Evolutionary conservation across 2,329 filamentous ascomycete species (phyloP).

Genomic region (Cladorrhinum sp.): DNA sequence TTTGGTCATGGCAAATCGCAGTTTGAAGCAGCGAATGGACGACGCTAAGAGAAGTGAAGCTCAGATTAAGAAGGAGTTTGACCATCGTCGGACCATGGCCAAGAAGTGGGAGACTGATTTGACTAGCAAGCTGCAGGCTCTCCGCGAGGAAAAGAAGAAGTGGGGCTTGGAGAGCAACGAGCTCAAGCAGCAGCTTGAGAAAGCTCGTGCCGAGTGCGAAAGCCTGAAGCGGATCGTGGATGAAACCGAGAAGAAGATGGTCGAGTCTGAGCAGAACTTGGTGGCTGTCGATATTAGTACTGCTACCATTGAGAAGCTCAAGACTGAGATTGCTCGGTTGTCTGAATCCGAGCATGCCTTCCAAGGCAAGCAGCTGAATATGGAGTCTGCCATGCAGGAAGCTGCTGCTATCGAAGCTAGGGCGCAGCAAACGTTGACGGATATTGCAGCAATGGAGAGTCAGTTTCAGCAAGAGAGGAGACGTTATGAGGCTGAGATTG

Average conservation of each 20-base stretch:
- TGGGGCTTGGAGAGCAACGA: conserved; percentile 57
- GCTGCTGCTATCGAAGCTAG: conserved; percentile 57
- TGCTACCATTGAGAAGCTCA: conserved; percentile 58
- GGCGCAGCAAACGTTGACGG: conserved; percentile 56
- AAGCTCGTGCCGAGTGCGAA: conserved; percentile 57
- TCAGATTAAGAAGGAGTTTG: conserved; percentile 68
- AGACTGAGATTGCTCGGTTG: conserved; percentile 56
- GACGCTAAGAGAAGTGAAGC: conserved; percentile 69
- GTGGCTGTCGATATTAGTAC: conserved; percentile 60
- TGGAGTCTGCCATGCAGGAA: conserved; percentile 54
- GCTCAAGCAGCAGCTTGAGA: conserved; percentile 57
- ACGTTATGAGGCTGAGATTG: conserved; percentile 48
- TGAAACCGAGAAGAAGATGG: conserved; percentile 65
- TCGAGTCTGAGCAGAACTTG: conserved; percentile 61
- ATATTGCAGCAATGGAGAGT: conserved; percentile 50
- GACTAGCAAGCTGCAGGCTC: conserved; percentile 59
- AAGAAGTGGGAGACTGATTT: conserved; percentile 78
- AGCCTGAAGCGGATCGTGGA: conserved; percentile 65
- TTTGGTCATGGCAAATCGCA: conserved; percentile 71
- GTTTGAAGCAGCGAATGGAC: conserved; percentile 67
- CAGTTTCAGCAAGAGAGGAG: conserved; percentile 44
- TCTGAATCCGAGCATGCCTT: conserved; percentile 60
- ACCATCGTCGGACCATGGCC: conserved; percentile 67
- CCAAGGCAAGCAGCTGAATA: conserved; percentile 61
- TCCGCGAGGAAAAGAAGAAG: conserved; percentile 68